A percentile compares a stretch with the other conserved stretches of the same genome.
phyloP scores from a whole-genome alignment of 169 alveolate species.

The Perkinsus olseni region DNA sequence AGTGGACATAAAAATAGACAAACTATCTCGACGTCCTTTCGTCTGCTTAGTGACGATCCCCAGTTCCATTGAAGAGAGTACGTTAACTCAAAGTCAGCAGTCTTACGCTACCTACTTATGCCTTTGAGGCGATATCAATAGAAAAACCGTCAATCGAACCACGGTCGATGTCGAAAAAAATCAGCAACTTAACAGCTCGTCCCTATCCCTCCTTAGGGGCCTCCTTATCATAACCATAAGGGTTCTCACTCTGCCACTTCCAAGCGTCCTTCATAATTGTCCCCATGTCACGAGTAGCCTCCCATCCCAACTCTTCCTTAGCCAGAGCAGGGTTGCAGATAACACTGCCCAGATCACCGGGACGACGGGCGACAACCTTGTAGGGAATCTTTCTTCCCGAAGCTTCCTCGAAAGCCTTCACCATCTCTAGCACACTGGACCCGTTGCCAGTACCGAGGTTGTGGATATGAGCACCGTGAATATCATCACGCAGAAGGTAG shows the following conservation, averaged over 20 bases:
- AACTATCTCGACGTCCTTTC: too few relatives aligned
- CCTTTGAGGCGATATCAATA: too few relatives aligned
- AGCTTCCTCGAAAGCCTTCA: slow-evolving; percentile 64
- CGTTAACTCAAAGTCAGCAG: too few relatives aligned
- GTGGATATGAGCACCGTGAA: slow-evolving; percentile 41
- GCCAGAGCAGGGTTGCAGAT: slow-evolving; percentile 77
- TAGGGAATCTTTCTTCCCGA: slow-evolving; percentile 53
- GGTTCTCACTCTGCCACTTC: slow-evolving; percentile 46
- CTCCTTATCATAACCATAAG: slow-evolving; percentile 38
- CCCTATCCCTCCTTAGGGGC: neutral
- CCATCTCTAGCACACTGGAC: slow-evolving; percentile 66
- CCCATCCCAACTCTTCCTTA: slow-evolving; percentile 68
- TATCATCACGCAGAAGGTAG: slow-evolving; percentile 21
- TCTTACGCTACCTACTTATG: too few relatives aligned
- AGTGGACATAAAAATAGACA: too few relatives aligned
- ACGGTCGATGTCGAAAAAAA: neutral
- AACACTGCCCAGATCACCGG: slow-evolving; percentile 76
- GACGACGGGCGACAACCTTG: slow-evolving; percentile 57
- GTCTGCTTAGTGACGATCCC: too few relatives aligned
- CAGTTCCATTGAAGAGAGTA: too few relatives aligned
- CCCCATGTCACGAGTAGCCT: slow-evolving; percentile 44
- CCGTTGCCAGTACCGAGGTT: slow-evolving; percentile 85
- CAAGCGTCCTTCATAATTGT: slow-evolving; percentile 32
- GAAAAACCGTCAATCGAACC: too few relatives aligned
- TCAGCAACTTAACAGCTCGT: too few relatives aligned